Conservation (phyloP, 768 basidiomycete genomes). For the Suillus ampliporus region DNA sequence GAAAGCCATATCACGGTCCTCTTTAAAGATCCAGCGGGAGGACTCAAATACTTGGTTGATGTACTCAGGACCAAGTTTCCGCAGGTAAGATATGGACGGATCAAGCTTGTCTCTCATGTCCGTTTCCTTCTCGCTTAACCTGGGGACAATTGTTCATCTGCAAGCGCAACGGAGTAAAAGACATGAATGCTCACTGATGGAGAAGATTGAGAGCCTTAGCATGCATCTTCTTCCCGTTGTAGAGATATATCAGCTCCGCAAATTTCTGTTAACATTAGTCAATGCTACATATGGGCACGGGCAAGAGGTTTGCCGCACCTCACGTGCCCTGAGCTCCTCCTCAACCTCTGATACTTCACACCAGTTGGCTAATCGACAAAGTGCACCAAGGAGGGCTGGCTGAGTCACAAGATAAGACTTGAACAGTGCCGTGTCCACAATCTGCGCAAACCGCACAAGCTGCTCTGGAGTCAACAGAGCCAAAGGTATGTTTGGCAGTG, state of each 20-base stretch:
- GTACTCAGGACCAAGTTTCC: slow-evolving; percentile 86
- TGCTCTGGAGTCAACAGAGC: slow-evolving; percentile 80
- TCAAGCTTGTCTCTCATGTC: slow-evolving; percentile 79
- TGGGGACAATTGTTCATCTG: slow-evolving; percentile 37
- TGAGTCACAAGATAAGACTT: slow-evolving; percentile 87
- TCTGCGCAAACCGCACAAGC: slow-evolving; percentile 86
- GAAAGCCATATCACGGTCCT: slow-evolving; percentile 74
- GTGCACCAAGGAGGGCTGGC: slow-evolving; percentile 79
- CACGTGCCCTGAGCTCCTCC: slow-evolving; percentile 77
- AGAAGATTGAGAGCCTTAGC: slow-evolving; percentile 82
- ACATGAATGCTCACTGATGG: slow-evolving; percentile 64
- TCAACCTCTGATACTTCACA: slow-evolving; percentile 96
- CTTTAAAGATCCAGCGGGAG: slow-evolving; percentile 85
- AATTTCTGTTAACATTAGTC: slow-evolving; percentile 67
- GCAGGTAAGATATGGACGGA: slow-evolving; percentile 89
- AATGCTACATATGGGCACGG: slow-evolving; percentile 5
- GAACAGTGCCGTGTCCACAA: slow-evolving; percentile 94
- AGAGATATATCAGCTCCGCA: slow-evolving; percentile 87
- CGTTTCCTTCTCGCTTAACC: slow-evolving; percentile 78
- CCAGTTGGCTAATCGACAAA: slow-evolving; percentile 95
- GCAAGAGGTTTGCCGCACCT: slow-evolving; percentile 52
- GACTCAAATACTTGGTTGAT: slow-evolving; percentile 81
- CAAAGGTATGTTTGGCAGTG: slow-evolving; percentile 77
- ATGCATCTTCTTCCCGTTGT: slow-evolving; percentile 97
- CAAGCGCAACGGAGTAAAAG: neutral